These are phyloP conservation scores for Bombardia bombarda DNA, from an alignment of 495 filamentous ascomycete species.

Conservation along the genomic window DNA sequence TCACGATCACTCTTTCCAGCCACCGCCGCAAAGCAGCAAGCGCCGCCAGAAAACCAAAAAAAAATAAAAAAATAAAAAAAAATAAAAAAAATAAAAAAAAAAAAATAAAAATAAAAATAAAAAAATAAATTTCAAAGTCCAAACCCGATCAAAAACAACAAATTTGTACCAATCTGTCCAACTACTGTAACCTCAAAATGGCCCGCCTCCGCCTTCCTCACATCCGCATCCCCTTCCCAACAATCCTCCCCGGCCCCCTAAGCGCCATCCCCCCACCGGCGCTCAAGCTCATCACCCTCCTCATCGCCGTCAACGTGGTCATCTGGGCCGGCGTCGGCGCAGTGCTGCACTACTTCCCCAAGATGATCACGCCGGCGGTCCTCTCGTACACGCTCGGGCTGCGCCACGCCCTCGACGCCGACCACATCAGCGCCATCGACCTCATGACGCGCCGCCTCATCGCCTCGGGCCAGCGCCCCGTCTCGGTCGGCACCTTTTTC, in stretches of 20 bases:
- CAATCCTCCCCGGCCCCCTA: constrained; percentile 16
- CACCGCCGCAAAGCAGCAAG: neutral
- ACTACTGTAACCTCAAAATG: neutral
- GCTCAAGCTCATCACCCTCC: constrained; percentile 54
- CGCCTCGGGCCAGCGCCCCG: constrained; percentile 75
- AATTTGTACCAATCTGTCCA: neutral
- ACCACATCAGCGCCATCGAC: constrained; percentile 95
- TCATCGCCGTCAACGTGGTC: constrained; percentile 58
- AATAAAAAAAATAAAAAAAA: no score
- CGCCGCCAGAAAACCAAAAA: no score
- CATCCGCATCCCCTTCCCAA: constrained; percentile 11
- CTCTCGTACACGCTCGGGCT: constrained; percentile 83
- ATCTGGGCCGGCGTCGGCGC: constrained; percentile 69
- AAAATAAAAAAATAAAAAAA: no score
- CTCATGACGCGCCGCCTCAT: constrained; percentile 90
- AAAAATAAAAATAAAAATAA: no score
- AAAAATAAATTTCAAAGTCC: neutral
- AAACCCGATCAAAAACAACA: neutral
- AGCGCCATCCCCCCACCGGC: constrained; percentile 53
- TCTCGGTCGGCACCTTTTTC: constrained; percentile 95
- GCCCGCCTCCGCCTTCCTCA: constrained; percentile 6
- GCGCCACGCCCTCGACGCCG: constrained; percentile 90
- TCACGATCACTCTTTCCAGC: neutral
- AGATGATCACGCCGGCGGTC: constrained; percentile 68
- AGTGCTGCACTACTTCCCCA: constrained; percentile 48